Conservation (phyloP, 345 rosid species). For the Brassica incana region DNA sequence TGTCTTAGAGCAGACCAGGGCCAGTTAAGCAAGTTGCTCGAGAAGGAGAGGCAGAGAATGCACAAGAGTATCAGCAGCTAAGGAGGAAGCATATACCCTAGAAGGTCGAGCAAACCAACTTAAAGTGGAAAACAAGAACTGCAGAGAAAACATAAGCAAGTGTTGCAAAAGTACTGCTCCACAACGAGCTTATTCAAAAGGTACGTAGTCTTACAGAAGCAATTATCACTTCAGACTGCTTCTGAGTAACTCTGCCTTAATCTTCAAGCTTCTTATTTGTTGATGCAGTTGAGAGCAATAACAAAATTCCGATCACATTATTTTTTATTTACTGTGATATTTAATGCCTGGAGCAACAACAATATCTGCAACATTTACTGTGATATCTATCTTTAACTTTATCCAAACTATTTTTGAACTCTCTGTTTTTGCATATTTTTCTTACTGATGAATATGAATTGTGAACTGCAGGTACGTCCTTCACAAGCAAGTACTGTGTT, state of each 20-base stretch:
- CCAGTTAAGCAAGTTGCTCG: constrained; percentile 85
- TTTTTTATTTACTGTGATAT: neutral
- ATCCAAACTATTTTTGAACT: neutral
- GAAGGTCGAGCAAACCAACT: constrained; percentile 89
- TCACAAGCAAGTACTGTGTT: neutral
- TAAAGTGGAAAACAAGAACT: constrained; percentile 77
- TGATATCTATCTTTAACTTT: neutral
- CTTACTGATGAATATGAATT: neutral
- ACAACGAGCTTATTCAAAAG: constrained; percentile 82
- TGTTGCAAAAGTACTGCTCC: constrained; percentile 71
- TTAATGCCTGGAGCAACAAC: neutral
- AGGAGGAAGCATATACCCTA: constrained; percentile 95
- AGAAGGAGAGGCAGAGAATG: constrained; percentile 94
- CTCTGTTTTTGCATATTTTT: neutral
- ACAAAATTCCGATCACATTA: neutral
- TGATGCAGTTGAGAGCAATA: too few relatives aligned
- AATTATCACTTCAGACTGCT: neutral
- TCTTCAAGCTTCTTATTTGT: too few relatives aligned
- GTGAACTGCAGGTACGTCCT: neutral
- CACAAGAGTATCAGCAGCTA: constrained; percentile 93
- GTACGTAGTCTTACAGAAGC: constrained; percentile 36
- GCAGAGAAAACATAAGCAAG: constrained; percentile 81
- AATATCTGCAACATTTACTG: neutral
- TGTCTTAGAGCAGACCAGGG: constrained; percentile 94
- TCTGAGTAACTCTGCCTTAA: too few relatives aligned